Base-by-base conservation (phyloP, 192 early-diverging fungal species). In the Funneliformis mosseae region DNA sequence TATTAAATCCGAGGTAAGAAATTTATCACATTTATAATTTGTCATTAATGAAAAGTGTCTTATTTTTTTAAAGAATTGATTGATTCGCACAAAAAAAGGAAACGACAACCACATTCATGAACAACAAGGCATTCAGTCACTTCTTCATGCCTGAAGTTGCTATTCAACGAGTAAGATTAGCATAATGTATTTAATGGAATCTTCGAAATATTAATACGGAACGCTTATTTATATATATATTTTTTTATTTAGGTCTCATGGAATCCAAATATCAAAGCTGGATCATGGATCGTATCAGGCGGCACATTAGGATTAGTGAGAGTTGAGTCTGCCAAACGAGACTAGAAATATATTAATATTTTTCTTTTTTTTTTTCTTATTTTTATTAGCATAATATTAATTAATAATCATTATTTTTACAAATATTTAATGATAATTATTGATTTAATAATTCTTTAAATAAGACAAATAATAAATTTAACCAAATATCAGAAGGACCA, bases 401-500 rank as follows among this genome's bases (percentile, higher is more conserved):
- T 27, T 55, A 55, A 55, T 21, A 6, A 0, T 7, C 50, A 55
- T 21, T 7, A 14, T 55, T 21, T 55, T 21, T 0, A 0, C 7
- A 21, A 55, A 21, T 18, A 21, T 21, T 21, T 55, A 18, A 55
- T 55, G 50, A 55, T 18, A 50, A 50, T 55, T 18, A 18, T 55
- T 55, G 50, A 55, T 55, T 18, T 6, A 55, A 21, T 6, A 50
- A 50, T 10, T 75, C 74, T 27, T 75, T 80, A 43, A 85, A 79
- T 55, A 83, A 18, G 68, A 82, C 82, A 69, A 82, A 86, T 33
- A 86, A 63, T 33, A 83, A 86, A 28, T 83, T 71, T 8, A 83
- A 79, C 86, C 87, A 88, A 23, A 85, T 83, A 74, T 90, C 89
- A 21, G 86, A 81, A 1, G 89, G 89, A 8, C 89, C 89, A 6